Percentiles rank a stretch among this genome's conserved stretches.
Evolutionary conservation across 495 filamentous ascomycete genomes (phyloP).

Genomic region (Daldinia concentrica): DNA sequence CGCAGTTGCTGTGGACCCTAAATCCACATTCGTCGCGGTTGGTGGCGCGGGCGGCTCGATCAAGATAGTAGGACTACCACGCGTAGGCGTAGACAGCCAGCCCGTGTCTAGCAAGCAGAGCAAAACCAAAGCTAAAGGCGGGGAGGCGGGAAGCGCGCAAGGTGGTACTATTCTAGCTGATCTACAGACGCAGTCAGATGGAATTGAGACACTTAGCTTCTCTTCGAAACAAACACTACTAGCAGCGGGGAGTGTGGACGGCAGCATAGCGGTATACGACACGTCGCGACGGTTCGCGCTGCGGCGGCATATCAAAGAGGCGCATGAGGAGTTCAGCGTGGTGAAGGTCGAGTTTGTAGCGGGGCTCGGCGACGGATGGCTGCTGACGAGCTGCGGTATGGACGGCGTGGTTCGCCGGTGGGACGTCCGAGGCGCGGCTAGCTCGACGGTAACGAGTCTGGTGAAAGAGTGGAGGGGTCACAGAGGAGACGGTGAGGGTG

Average conservation of each 20-base stretch:
- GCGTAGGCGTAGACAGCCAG: slow-evolving; percentile 59
- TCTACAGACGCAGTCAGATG: slow-evolving; percentile 69
- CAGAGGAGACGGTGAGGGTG: slow-evolving; percentile 79
- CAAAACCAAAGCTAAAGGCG: slow-evolving; percentile 57
- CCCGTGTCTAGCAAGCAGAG: slow-evolving; percentile 38
- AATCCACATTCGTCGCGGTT: slow-evolving; percentile 78
- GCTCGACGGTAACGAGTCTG: slow-evolving; percentile 66
- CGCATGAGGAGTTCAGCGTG: slow-evolving; percentile 82
- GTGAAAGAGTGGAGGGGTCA: slow-evolving; percentile 86
- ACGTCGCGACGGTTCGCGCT: slow-evolving; percentile 82
- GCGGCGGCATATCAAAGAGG: slow-evolving; percentile 78
- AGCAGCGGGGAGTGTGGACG: slow-evolving; percentile 90
- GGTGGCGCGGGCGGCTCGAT: slow-evolving; percentile 89
- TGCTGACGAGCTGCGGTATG: slow-evolving; percentile 84
- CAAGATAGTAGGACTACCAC: slow-evolving; percentile 83
- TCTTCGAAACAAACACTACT: slow-evolving; percentile 77
- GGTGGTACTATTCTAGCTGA: slow-evolving; percentile 77
- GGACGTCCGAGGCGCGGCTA: slow-evolving; percentile 84
- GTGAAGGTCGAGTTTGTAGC: slow-evolving; percentile 90
- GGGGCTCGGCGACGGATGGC: slow-evolving; percentile 57
- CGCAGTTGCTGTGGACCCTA: slow-evolving; percentile 82
- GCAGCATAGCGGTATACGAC: slow-evolving; percentile 89
- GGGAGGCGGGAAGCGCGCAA: slow-evolving; percentile 51
- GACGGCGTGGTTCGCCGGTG: slow-evolving; percentile 88
- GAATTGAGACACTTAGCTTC: slow-evolving; percentile 88